Conservation (phyloP, 345 rosid genomes). For the Erucastrum elatum region DNA sequence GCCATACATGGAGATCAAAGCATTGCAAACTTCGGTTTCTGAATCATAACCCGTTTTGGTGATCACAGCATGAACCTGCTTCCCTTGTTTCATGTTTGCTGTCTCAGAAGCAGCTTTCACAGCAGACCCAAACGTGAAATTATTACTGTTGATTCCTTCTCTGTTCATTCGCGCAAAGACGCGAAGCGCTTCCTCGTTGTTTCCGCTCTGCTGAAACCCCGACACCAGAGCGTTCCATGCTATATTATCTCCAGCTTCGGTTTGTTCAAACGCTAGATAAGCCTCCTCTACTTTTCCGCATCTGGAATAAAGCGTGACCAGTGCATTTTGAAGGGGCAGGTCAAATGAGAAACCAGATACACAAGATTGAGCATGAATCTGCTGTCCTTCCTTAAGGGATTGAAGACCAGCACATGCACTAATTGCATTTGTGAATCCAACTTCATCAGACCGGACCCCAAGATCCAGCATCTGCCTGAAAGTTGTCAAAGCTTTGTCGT, state of each 20-base stretch:
- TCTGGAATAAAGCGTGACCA: conserved; percentile 79
- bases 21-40: conserved; percentile 78
- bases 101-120: conserved; percentile 86
- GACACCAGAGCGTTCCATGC: conserved; percentile 89
- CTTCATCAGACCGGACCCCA: conserved; percentile 68
- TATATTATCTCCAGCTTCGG: conserved; percentile 64
- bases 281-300: conserved; percentile 73
- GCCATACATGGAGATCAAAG: conserved; percentile 73
- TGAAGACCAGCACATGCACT: conserved; percentile 91
- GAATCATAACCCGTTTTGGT: conserved; percentile 63
- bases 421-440: conserved; percentile 80
- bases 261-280: conserved; percentile 60
- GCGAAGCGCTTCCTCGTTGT: conserved; percentile 66
- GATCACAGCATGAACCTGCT: conserved; percentile 70
- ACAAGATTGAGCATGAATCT: conserved; percentile 76
- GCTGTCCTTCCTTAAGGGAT: conserved; percentile 64
- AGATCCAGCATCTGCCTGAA: conserved; percentile 61
- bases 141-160: conserved; percentile 51
- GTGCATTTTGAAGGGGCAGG: conserved; percentile 70
- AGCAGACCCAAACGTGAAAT: conserved; percentile 72
- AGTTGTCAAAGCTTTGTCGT: conserved; percentile 62
- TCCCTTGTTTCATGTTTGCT: conserved; percentile 75
- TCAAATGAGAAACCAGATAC: conserved; percentile 66
- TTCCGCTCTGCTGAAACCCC: conserved; percentile 76
- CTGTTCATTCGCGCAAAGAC: conserved; percentile 63